Evolutionary conservation across 1,284 basidiomycete genomes (phyloP), one percentile per base, ranked within the genome.

Genomic region (Tilletia indica): DNA sequence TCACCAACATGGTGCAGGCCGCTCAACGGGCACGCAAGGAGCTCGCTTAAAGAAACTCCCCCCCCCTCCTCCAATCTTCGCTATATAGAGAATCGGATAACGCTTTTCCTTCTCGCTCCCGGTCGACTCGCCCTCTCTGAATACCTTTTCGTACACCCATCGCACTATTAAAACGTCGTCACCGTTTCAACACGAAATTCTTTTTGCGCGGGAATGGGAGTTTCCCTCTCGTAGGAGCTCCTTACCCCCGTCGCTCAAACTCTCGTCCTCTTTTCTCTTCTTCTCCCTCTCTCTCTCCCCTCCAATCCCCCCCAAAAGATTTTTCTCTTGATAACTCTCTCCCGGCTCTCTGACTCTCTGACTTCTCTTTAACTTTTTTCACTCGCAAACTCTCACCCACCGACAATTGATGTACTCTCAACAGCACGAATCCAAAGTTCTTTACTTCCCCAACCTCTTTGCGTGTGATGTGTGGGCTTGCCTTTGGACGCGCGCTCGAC

Each of bases 11-110:
- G 77, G 75, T 76, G 74, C 75, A 78, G 78, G 79, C 91, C 92
- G 61, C 90, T 96, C 84, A 85, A 86, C 82, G 97, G 97, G 88
- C 89, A 96, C 82, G 96, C 97, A 84, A 89, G 76, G 75, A 78
- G 71, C 78, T 82, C 71, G 78, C 71, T 63, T 82, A 76, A 78
- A 48, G 56, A 45, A 9, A 14, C 14, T 14, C 42, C 9, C 42
- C 12, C 42, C 3, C 9, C 14, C 14, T 45, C 9, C 42, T 14
- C 42, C 42, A 14, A 14, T 45, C 14, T 14, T 14, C 51, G 12
- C n/a, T 19, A 34, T 66, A 39, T 66, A 66, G 14, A 34, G 64
- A 36, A 5, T 21, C 64, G 21, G 38, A 39, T 21, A 31, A n/a
- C 25, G 38, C 64, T n/a, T 9, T 63, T 63, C 47, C 12, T 48